Evolutionary conservation across 2,329 filamentous ascomycete species (phyloP).

Genomic region (Ceratocystis eucalypticola): DNA sequence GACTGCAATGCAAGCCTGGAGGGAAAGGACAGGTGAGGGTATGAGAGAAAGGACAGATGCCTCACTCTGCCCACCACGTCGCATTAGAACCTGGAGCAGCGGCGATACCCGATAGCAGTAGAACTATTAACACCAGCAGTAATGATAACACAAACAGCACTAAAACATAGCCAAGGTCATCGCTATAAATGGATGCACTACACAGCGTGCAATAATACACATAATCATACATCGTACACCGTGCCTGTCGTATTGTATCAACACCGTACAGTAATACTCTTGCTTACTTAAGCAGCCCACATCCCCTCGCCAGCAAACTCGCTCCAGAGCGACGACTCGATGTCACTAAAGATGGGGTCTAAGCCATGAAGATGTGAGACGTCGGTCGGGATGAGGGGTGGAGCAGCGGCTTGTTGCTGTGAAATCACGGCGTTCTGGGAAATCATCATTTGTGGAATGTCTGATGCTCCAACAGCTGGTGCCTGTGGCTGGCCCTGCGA

Average conservation of each 20-base stretch:
- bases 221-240: not conserved
- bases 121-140: too few species aligned
- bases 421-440: not conserved
- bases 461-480: constrained; percentile 12
- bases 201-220: not conserved
- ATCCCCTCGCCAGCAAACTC: constrained; percentile 25
- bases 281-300: constrained; percentile 24
- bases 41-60: too few species aligned
- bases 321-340: constrained; percentile 23
- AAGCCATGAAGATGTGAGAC: constrained; percentile 22
- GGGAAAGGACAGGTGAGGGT: too few species aligned
- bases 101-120: too few species aligned
- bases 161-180: too few species aligned
- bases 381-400: not conserved
- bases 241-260: not conserved
- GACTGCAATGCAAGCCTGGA: constrained; percentile 23
- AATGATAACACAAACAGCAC: too few species aligned
- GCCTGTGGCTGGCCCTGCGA: constrained; percentile 10
- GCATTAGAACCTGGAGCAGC: too few species aligned
- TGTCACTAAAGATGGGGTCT: constrained; percentile 31
- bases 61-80: not conserved
- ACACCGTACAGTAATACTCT: not conserved
- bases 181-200: too few species aligned
- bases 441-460: not conserved
- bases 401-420: not conserved